A percentile compares a stretch with the other conserved stretches of the same genome.
phyloP scores from a whole-genome alignment of 768 basidiomycete species.

The Piloderma croceum region DNA sequence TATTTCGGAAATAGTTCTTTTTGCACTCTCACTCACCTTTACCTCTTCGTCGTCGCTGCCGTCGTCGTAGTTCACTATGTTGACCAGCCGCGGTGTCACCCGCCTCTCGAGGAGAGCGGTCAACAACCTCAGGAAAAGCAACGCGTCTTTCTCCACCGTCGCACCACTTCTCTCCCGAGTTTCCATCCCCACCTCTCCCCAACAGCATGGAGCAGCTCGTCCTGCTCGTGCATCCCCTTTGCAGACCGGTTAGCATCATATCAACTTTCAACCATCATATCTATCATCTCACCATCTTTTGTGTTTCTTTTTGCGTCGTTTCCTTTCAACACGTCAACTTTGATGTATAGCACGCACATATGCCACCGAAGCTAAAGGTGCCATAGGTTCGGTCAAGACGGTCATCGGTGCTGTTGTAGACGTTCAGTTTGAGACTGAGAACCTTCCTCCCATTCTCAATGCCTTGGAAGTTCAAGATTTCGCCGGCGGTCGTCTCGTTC shows the following conservation, averaged over 20 bases:
- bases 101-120: slow-evolving; percentile 83
- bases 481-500: slow-evolving; percentile 92
- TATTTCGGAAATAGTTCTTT: slow-evolving; percentile 29
- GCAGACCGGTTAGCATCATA: slow-evolving; percentile 44
- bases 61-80: slow-evolving; percentile 52
- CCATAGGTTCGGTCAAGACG: slow-evolving; percentile 84
- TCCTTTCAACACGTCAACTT: slow-evolving; percentile 17
- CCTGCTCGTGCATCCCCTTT: slow-evolving; percentile 43
- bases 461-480: slow-evolving; percentile 97
- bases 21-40: slow-evolving; percentile 11
- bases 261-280: background rate
- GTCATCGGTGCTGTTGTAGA: slow-evolving; percentile 99
- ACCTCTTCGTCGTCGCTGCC: slow-evolving; percentile 15
- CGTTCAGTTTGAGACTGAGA: slow-evolving; percentile 94
- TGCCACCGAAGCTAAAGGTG: slow-evolving; percentile 80
- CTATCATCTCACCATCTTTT: slow-evolving; percentile 12
- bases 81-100: slow-evolving; percentile 81
- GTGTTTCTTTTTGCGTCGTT: slow-evolving; percentile 15
- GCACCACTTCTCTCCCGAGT: slow-evolving; percentile 50
- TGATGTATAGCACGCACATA: slow-evolving; percentile 64
- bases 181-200: slow-evolving; percentile 40
- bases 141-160: slow-evolving; percentile 77
- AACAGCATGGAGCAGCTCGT: slow-evolving; percentile 44
- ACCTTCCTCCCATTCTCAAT: slow-evolving; percentile 96
- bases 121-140: slow-evolving; percentile 67